Conservation (phyloP, 2,329 filamentous ascomycete genomes). For the Dactylellina cionopaga region DNA sequence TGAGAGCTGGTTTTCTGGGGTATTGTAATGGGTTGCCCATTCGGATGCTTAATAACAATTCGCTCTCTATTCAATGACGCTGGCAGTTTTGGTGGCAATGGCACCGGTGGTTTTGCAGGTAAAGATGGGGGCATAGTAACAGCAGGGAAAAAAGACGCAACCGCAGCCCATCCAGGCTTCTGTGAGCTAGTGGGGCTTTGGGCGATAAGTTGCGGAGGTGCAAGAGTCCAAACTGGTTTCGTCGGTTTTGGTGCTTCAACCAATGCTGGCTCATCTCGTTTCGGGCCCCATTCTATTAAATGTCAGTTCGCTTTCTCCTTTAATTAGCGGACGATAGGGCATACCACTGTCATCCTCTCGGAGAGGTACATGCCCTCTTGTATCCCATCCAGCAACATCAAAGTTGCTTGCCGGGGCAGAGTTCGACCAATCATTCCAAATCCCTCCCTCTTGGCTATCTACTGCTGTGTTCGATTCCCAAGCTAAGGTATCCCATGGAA, state of each 20-base stretch:
- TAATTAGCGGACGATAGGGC: background rate
- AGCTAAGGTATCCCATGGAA: conserved; percentile 3
- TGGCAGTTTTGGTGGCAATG: no score
- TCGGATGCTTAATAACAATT: background rate
- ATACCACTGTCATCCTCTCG: conserved; percentile 24
- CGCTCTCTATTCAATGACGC: no score
- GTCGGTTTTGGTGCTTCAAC: background rate
- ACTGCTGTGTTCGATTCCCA: background rate
- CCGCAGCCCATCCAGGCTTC: background rate
- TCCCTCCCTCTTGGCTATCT: background rate
- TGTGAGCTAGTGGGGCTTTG: background rate
- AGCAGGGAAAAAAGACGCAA: background rate
- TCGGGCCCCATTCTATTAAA: conserved; percentile 29
- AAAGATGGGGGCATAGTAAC: background rate
- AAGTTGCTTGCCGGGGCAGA: background rate
- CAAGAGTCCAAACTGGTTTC: background rate
- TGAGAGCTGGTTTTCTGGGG: background rate
- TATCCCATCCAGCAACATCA: conserved; percentile 14
- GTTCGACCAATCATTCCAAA: conserved; percentile 41
- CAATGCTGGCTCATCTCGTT: background rate
- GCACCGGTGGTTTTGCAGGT: background rate
- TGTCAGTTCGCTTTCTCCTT: background rate
- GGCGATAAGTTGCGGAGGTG: no score
- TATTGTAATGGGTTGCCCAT: background rate
- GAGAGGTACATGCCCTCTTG: conserved; percentile 24